phyloP scores from a whole-genome alignment of 2,329 filamentous ascomycete species.

The Zymoseptoria ardabiliae region DNA sequence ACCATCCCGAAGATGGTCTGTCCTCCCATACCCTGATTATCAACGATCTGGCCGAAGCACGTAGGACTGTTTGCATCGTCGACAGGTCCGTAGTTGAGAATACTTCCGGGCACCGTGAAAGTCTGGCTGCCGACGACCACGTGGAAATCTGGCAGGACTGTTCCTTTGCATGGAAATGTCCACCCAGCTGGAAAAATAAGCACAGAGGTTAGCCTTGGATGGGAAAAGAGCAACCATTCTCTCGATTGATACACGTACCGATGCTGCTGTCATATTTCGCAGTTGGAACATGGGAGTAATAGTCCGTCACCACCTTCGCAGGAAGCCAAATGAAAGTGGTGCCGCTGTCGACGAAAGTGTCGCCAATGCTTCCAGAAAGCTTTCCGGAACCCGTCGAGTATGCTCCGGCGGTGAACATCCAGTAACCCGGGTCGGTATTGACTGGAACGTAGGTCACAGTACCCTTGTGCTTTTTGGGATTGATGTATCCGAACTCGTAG shows the following conservation, averaged over 20 bases:
- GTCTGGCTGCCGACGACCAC: constrained; percentile 41
- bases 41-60: constrained; percentile 70
- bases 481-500: constrained; percentile 52
- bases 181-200: neutral
- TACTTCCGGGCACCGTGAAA: constrained; percentile 42
- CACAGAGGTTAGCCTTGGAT: neutral
- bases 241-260: constrained; percentile 40
- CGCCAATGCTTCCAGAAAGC: constrained; percentile 36
- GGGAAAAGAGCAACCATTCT: neutral
- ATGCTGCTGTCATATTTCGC: constrained; percentile 38
- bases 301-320: constrained; percentile 44
- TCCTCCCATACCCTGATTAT: constrained; percentile 42
- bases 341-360: constrained; percentile 59
- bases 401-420: constrained; percentile 26
- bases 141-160: constrained; percentile 41
- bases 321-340: constrained; percentile 56
- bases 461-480: constrained; percentile 45
- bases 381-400: constrained; percentile 32
- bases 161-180: constrained; percentile 42
- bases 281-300: constrained; percentile 50
- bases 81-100: constrained; percentile 44
- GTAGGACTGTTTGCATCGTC: constrained; percentile 17
- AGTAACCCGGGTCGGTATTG: constrained; percentile 36
- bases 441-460: constrained; percentile 49
- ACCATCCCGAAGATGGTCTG: constrained; percentile 61